Evolutionary conservation across 306 rosid species (phyloP).

Genomic region (Urtica urens): DNA sequence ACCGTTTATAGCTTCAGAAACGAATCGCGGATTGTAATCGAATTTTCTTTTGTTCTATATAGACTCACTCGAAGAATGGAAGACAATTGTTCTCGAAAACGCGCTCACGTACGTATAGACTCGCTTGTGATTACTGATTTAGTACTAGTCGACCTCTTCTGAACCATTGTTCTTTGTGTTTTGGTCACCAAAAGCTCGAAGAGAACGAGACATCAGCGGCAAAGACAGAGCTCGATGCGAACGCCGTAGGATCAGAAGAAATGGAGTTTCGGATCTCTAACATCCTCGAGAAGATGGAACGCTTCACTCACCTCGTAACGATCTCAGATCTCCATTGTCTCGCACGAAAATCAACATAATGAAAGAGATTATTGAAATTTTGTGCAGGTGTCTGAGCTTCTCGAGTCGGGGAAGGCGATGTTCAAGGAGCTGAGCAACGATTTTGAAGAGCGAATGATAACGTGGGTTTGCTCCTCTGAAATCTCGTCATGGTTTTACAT

Average conservation of each 20-base stretch:
- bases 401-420: constrained; percentile 61
- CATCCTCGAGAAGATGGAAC: constrained; percentile 54
- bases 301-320: constrained; percentile 64
- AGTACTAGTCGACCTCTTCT: too few species aligned
- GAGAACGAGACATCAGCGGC: constrained; percentile 32
- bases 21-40: too few species aligned
- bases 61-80: too few species aligned
- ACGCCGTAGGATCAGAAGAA: constrained; percentile 43
- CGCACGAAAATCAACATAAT: not conserved
- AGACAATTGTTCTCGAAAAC: too few species aligned
- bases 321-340: not conserved
- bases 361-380: not conserved
- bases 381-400: constrained; percentile 64
- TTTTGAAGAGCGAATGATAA: constrained; percentile 65
- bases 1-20: too few species aligned
- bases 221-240: constrained; percentile 31
- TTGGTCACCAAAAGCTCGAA: constrained; percentile 8
- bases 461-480: constrained; percentile 49
- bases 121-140: too few species aligned
- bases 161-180: too few species aligned
- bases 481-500: too few species aligned
- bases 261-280: constrained; percentile 51
- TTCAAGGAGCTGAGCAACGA: constrained; percentile 50
- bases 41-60: too few species aligned
- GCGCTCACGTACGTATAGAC: too few species aligned